Base-by-base conservation (phyloP, 1,284 basidiomycete species). In the Caloboletus firmus region DNA sequence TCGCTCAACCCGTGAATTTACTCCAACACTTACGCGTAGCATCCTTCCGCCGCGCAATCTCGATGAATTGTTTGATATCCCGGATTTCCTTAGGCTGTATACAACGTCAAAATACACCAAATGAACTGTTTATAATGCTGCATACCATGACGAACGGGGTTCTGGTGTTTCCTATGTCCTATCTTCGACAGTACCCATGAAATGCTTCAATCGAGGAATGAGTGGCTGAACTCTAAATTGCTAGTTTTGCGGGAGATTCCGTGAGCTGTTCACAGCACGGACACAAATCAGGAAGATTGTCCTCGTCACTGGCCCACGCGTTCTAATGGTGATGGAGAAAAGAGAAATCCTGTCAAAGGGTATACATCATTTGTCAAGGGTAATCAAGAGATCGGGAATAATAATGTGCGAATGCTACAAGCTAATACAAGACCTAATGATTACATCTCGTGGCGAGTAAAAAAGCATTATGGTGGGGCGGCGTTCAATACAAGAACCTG, bases 41-140 rank as follows among this genome's bases (percentile, higher is more conserved):
- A 79, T 91, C 88, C 78, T 92, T 93, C 75, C 91, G 87, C 78
- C 89, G 87, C 58, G 96, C 91, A 73, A 96, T 94, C 80, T 94
- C 90, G 76, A 99, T 91, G 83, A 99, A 98, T 75, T 93, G 82
- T 84, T 99, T 99, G 83, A 99, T 98, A 79, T 99, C 96, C 69
- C 84, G 84, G 79, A 99, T 88, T 86, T 98, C 93, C 81, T 97
- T 93, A 61, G 96, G 95, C 96, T 98, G 72, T 30, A 31, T 11
- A 47, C 10, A 49, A 45, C 17, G 45, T 66, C 35, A 70, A 17
- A 8, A 31, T 4, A 35, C 2, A 9, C 34, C 4, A 10, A 3
- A 39, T 0, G 10, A 11, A n/a, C 7, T 9, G 17, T 17, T 18
- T 7, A 31, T 43, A 13, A 28, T 30, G 37, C 11, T 22, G 31